phyloP scores from a whole-genome alignment of 1,139 yeast genomes.

The Citeromyces hawaiiensis region DNA sequence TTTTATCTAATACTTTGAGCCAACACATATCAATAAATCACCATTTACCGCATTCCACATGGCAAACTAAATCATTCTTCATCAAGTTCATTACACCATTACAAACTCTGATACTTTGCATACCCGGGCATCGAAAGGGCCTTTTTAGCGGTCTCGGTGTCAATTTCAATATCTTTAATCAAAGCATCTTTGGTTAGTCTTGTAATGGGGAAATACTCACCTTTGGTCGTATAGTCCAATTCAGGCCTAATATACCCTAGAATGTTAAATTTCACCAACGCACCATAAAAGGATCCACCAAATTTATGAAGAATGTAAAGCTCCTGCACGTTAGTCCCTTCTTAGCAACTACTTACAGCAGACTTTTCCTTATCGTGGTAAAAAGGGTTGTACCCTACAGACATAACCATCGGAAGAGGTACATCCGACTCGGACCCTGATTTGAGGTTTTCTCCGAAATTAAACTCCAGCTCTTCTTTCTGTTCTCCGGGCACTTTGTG shows the following conservation, averaged over 20 bases:
- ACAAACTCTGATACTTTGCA: conserved; percentile 10
- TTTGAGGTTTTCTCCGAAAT: conserved; percentile 42
- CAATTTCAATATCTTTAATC: conserved; percentile 72
- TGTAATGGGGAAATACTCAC: conserved; percentile 12
- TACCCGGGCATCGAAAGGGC: conserved; percentile 11
- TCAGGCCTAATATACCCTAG: conserved; percentile 91
- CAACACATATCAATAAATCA: too few species aligned
- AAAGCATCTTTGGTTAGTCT: conserved; percentile 46
- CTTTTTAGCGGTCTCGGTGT: conserved; percentile 48
- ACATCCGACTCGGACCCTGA: conserved; percentile 24
- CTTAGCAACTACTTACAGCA: conserved; percentile 18
- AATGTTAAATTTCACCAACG: conserved; percentile 49
- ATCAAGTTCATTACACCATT: conserved; percentile 3
- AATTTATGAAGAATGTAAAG: conserved; percentile 77
- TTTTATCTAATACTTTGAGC: too few species aligned
- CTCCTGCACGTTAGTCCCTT: conserved; percentile 23
- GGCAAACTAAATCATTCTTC: too few species aligned
- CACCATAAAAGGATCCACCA: conserved; percentile 63
- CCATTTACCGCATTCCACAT: conserved; percentile 1
- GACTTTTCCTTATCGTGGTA: conserved; percentile 68
- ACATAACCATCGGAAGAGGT: conserved; percentile 80
- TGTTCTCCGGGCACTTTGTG: conserved; percentile 1
- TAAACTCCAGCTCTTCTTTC: conserved; percentile 22
- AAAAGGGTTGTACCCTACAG: conserved; percentile 94
- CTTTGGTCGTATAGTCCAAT: conserved; percentile 65